phyloP scores from a whole-genome alignment of 2,329 filamentous ascomycete species.

The Penicillium sp. region DNA sequence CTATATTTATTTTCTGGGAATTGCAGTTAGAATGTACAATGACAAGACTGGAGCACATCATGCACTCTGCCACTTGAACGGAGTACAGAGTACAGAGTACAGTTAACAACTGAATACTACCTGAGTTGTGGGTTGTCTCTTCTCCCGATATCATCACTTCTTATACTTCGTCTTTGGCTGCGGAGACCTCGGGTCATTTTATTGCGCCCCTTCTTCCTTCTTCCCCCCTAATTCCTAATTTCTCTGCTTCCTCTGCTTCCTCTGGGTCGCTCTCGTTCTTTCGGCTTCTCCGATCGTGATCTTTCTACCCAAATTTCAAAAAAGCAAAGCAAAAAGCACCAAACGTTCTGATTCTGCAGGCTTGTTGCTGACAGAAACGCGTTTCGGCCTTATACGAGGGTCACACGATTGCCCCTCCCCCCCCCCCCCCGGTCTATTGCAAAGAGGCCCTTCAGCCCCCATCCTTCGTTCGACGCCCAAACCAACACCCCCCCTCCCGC shows the following conservation, averaged over 20 bases:
- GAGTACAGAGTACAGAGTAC: too few species aligned
- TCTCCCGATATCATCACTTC: neutral
- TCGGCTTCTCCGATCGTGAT: neutral
- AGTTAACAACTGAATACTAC: too few species aligned
- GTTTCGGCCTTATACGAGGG: constrained; percentile 23
- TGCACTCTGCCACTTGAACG: too few species aligned
- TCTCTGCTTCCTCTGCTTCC: neutral
- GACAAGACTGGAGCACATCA: neutral
- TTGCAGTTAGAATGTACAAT: neutral
- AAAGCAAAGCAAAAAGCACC: neutral
- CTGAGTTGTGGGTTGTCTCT: too few species aligned
- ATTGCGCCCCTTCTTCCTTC: neutral
- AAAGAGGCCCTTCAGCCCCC: constrained; percentile 20
- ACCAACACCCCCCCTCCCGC: constrained; percentile 13
- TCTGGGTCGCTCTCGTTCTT: neutral
- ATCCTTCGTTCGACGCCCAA: constrained; percentile 27
- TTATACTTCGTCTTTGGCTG: neutral
- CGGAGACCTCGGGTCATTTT: neutral
- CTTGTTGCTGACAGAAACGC: neutral
- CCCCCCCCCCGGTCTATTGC: constrained; percentile 19
- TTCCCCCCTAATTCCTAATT: neutral
- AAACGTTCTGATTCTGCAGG: neutral
- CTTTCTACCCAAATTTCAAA: too few species aligned
- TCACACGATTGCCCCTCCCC: constrained; percentile 18
- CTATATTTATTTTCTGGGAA: neutral